phyloP scores from a whole-genome alignment of 139 green algal species.

The Haematococcus lacustris region DNA sequence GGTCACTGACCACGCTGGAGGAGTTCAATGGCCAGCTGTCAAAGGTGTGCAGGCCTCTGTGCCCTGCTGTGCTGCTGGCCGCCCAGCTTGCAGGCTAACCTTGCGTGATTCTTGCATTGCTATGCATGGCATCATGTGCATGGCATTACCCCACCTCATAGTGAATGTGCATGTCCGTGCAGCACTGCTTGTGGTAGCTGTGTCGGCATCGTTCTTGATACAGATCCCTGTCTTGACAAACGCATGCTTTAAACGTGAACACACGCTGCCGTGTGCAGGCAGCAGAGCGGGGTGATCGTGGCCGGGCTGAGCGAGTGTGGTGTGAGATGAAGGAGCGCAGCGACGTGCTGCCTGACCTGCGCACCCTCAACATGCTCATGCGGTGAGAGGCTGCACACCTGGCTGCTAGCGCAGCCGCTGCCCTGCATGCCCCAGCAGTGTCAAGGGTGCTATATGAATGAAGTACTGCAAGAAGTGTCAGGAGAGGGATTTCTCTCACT shows the following conservation, averaged over 20 bases:
- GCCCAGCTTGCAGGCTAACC: not conserved
- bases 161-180: no score
- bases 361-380: slow-evolving; percentile 15
- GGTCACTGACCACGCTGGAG: slow-evolving; percentile 2
- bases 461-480: no score
- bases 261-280: not conserved
- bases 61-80: not conserved
- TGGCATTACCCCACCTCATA: no score
- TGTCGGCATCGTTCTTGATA: not conserved
- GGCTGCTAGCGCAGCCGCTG: not conserved
- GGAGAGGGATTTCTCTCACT: no score
- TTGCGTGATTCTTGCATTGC: not conserved
- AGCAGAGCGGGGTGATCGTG: slow-evolving; percentile 3
- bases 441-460: not conserved
- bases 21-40: slow-evolving; percentile 12
- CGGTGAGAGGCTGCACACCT: not conserved
- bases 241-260: not conserved
- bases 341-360: slow-evolving; percentile 7
- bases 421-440: not conserved
- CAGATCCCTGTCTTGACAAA: not conserved
- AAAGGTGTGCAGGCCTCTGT: not conserved
- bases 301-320: slow-evolving; percentile 6
- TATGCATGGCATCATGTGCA: no score
- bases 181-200: not conserved
- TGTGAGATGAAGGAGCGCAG: not conserved